Evolutionary conservation across 768 basidiomycete species (phyloP), one percentile per base, ranked within the genome.

Genomic region (Fomitopsis serialis): DNA sequence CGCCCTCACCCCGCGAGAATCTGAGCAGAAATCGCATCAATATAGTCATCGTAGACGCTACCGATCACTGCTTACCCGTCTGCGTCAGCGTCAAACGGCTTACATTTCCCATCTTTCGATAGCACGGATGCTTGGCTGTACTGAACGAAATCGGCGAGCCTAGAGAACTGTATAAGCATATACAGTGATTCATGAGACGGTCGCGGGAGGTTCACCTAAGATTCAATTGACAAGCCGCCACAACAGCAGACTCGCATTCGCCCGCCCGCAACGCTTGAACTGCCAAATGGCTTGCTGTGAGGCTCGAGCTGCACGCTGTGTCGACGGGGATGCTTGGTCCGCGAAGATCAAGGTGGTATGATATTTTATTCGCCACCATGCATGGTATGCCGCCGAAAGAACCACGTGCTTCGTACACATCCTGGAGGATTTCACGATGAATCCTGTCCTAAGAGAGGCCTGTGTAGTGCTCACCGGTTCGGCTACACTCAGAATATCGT

Each of bases 281-380:
- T 2, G 75, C 79, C 19, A 80, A 68, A 61, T 81, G 78, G 43
- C 76, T 65, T 2, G 75, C 77, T 5, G 68, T 72, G 17, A 75
- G 61, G 15, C 68, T 70, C n/a, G 77, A 79, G 35, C 75, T 78
- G 56, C 79, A 80, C 1, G 77, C 77, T 0, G 76, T 78, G 53
- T 81, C 78, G 0, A 73, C 58, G 5, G 78, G 74, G 32, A 80
- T 54, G 3, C 80, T 80, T 12, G 79, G 80, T 12, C 78, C 78
- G 1, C 62, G 68, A 19, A 73, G 52, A 46, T 74, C 70, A 35
- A 76, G 60, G 51, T 72, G 69, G 56, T 76, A 73, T 1, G 76
- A 73, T 36, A 76, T 61, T 34, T 65, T 61, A 60, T 76, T 76
- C 19, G 76, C 72, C 6, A 75, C 63, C 63, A 68, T 71, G 10